Conservation (phyloP, 2,329 filamentous ascomycete genomes). For the Blumeria graminis region DNA sequence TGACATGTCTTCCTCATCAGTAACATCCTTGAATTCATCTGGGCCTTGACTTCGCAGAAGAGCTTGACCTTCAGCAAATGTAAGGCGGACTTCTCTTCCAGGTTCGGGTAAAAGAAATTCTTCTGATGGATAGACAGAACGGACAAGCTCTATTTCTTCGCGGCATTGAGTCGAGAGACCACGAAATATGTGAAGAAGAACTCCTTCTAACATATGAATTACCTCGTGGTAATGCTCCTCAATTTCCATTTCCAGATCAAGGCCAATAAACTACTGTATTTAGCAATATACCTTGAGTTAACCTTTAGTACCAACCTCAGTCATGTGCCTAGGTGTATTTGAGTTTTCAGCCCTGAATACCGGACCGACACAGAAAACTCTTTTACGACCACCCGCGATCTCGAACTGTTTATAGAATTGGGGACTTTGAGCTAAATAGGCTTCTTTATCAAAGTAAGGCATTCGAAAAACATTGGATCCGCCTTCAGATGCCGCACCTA, state of each 20-base stretch:
- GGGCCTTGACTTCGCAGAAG: slow-evolving; percentile 54
- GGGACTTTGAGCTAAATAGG: slow-evolving; percentile 56
- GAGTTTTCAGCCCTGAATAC: slow-evolving; percentile 74
- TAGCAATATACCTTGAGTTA: not conserved
- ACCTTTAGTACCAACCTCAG: slow-evolving; percentile 26
- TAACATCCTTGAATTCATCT: slow-evolving; percentile 39
- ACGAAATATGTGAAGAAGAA: slow-evolving; percentile 59
- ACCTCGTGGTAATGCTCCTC: slow-evolving; percentile 58
- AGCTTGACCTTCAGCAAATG: slow-evolving; percentile 54
- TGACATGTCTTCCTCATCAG: slow-evolving; percentile 55
- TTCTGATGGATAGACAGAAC: slow-evolving; percentile 52
- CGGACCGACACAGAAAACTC: slow-evolving; percentile 55
- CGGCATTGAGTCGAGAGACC: slow-evolving; percentile 37
- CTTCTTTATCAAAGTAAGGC: slow-evolving; percentile 69
- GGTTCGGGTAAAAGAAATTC: slow-evolving; percentile 50
- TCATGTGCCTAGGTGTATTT: slow-evolving; percentile 68
- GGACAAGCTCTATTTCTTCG: slow-evolving; percentile 47
- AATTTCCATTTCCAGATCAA: slow-evolving; percentile 81
- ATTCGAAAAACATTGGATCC: slow-evolving; percentile 79
- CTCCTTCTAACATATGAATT: slow-evolving; percentile 42
- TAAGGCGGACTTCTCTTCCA: slow-evolving; percentile 52
- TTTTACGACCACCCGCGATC: slow-evolving; percentile 54
- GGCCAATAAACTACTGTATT: slow-evolving; percentile 41
- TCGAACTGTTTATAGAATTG: slow-evolving; percentile 79
- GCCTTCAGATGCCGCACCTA: slow-evolving; percentile 77